These are phyloP conservation scores for Aspergillus tamarii DNA, from an alignment of 2,329 filamentous ascomycete species.

Conservation along the genomic window DNA sequence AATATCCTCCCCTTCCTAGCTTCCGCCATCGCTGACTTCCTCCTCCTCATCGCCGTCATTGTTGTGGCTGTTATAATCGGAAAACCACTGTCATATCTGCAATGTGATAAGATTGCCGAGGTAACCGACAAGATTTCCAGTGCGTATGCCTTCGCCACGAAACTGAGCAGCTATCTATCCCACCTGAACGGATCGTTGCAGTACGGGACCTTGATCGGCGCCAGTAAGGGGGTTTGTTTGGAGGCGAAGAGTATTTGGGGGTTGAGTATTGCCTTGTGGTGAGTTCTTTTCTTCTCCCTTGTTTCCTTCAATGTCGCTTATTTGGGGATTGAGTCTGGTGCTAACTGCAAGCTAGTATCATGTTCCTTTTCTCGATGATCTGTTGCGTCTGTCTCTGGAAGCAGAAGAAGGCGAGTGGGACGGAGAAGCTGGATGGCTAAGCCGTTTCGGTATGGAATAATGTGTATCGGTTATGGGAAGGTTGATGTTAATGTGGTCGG, in stretches of 20 bases:
- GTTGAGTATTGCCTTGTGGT: constrained; percentile 76
- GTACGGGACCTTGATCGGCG: constrained; percentile 61
- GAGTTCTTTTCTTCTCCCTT: constrained; percentile 31
- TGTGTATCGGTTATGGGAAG: background rate
- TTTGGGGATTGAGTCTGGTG: constrained; percentile 11
- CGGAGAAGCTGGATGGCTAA: constrained; percentile 24
- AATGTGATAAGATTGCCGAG: constrained; percentile 64
- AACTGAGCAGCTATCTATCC: constrained; percentile 56
- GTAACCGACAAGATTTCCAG: constrained; percentile 50
- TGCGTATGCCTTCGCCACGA: constrained; percentile 58
- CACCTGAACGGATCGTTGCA: constrained; percentile 54
- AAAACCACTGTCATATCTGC: constrained; percentile 76
- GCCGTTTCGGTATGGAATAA: background rate
- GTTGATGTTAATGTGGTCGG: background rate
- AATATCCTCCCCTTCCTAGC: constrained; percentile 74
- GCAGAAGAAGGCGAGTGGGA: constrained; percentile 51
- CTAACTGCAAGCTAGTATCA: constrained; percentile 49
- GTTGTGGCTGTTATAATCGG: constrained; percentile 78
- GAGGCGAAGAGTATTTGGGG: constrained; percentile 90
- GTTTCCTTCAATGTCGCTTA: background rate
- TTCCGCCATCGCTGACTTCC: constrained; percentile 65
- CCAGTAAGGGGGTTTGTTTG: constrained; percentile 69
- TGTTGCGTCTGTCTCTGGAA: constrained; percentile 66
- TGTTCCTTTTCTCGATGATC: constrained; percentile 67
- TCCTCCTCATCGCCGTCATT: constrained; percentile 75